Evolutionary conservation across 257 asterid genomes (phyloP), one percentile per base, ranked within the genome.

Genomic region (Solanum chilense): DNA sequence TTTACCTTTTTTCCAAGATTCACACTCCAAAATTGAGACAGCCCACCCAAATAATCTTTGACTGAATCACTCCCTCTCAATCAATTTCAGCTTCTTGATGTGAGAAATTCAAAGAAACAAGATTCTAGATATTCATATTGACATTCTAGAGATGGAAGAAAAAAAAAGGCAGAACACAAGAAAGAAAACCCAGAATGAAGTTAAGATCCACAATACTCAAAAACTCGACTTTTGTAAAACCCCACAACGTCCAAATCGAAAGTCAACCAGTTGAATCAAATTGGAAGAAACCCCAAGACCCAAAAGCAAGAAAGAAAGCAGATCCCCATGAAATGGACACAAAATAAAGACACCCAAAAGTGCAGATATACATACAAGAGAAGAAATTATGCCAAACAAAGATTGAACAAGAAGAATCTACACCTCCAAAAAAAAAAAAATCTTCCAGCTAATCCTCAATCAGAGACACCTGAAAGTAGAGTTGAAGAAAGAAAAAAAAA

Each of bases 291-390:
- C 69, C 76, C 88, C 56, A 69, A 69, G 35, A 23, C 41, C 60
- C 23, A 85, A 75, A 85, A 85, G 42, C 45, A 77, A 64, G 77
- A n/a, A 35, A 84, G 70, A 86, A 66, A 87, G 75, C 93, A 94
- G 98, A 94, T 90, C 94, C 91, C 90, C 91, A 87, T 86, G 83
- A 89, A 89, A 89, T 64, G 87, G 88, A 37, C 86, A 80, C 75
- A 41, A 88, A 84, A 86, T 41, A 37, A 41, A 86, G 82, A 70
- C 86, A 68, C 58, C 60, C 70, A 86, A 86, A 56, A 85, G 82
- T 62, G 74, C 86, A 89, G 82, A 82, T 47, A 89, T 39, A 78
- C 25, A 12, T 64, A 16, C 78, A 70, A 82, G 73, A 12, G 13
- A 9, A 70, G 87, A 85, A 47, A 52, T 69, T 70, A 56, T 68